Percentiles rank a stretch among this genome's conserved stretches.
These are phyloP conservation scores for Brassica hybrid DNA, from an alignment of 441 rosid genomes.

Conservation along the genomic window DNA sequence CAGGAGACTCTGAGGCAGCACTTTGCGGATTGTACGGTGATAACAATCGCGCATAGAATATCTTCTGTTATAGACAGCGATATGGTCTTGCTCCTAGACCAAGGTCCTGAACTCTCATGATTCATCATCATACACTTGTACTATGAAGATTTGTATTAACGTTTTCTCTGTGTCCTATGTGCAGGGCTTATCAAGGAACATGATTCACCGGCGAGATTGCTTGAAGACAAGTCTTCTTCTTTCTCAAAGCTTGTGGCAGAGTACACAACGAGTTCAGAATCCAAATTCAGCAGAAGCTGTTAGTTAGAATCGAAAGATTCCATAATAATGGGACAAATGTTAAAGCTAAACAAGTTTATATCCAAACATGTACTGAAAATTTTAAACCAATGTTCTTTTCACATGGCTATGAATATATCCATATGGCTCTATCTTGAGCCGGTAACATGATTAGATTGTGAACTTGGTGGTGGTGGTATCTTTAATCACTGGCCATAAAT, in stretches of 20 bases:
- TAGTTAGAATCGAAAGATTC: background rate
- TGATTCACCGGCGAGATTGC: slow-evolving; percentile 6
- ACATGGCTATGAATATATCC: no score
- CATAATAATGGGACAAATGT: background rate
- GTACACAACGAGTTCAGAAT: background rate
- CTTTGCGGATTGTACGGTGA: background rate
- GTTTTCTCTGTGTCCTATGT: background rate
- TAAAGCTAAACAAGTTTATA: no score
- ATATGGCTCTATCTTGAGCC: no score
- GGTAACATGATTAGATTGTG: no score
- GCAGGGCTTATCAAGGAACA: slow-evolving; percentile 7
- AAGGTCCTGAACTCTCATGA: background rate
- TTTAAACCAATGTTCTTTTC: no score
- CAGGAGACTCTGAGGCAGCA: slow-evolving; percentile 40
- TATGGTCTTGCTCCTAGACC: slow-evolving; percentile 1
- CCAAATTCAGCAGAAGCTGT: background rate
- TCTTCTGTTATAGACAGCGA: background rate
- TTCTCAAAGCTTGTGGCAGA: slow-evolving; percentile 11
- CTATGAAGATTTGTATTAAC: background rate
- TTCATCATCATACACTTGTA: background rate
- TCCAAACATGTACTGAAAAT: no score
- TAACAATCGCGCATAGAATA: background rate
- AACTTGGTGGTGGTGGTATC: no score
- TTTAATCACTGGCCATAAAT: no score
- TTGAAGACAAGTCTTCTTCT: slow-evolving; percentile 5